Conservation (phyloP, 805 yeast genomes). For the Suhomyces pyralidae region DNA sequence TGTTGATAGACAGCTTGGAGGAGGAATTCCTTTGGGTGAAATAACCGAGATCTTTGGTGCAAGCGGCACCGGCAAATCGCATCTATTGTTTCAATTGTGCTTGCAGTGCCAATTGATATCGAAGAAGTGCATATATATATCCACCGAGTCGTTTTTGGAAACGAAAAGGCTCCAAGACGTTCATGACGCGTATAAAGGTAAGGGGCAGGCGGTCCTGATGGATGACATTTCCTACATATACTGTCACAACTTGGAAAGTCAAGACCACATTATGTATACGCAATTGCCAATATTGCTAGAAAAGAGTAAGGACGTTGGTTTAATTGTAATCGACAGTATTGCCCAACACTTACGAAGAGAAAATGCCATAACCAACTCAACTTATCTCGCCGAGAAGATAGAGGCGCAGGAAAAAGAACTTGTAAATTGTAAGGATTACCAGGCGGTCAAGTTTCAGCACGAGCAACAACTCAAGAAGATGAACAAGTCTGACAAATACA, state of each 20-base stretch:
- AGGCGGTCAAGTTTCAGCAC: conserved; percentile 14
- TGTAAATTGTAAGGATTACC: conserved; percentile 9
- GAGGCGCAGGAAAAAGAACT: conserved; percentile 16
- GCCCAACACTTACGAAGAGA: conserved; percentile 78
- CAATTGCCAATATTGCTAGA: conserved; percentile 58
- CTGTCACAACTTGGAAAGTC: conserved; percentile 67
- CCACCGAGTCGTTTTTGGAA: conserved; percentile 74
- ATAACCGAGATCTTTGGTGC: conserved; percentile 75
- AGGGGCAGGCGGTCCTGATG: conserved; percentile 16
- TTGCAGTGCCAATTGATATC: conserved; percentile 46
- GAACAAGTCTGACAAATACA: conserved; percentile 23
- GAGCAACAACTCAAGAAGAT: conserved; percentile 18
- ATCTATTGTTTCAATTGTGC: conserved; percentile 65
- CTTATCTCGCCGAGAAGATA: conserved; percentile 30
- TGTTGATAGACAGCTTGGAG: conserved; percentile 26
- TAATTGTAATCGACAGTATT: conserved; percentile 71
- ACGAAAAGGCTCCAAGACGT: conserved; percentile 52
- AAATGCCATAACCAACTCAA: conserved; percentile 32
- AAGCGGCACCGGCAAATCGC: conserved; percentile 85
- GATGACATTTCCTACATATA: conserved; percentile 49
- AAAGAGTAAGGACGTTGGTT: background rate
- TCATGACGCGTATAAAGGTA: conserved; percentile 10
- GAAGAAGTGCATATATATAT: conserved; percentile 47
- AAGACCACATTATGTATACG: conserved; percentile 66
- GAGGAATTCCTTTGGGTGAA: conserved; percentile 31